phyloP scores from a whole-genome alignment of 208 protist species.

The Crithidia acanthocephali region DNA sequence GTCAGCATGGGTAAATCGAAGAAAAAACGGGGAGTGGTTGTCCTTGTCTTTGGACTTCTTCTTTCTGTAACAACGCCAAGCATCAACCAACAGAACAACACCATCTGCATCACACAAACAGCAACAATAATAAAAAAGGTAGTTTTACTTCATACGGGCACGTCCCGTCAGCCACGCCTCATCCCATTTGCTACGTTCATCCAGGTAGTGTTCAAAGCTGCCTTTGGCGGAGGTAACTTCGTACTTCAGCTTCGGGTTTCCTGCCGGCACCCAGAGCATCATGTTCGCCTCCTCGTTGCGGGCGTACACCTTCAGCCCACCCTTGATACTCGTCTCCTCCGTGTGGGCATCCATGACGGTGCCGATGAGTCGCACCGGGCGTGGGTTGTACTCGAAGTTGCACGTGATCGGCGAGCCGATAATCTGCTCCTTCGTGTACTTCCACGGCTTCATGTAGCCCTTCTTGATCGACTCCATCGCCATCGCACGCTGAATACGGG shows the following conservation, averaged over 20 bases:
- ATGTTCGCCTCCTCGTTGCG: constrained; percentile 92
- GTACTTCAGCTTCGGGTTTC: constrained; percentile 91
- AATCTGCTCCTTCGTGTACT: constrained; percentile 91
- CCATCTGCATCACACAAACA: not conserved
- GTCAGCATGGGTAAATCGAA: too few species aligned
- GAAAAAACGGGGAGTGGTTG: too few species aligned
- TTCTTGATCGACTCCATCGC: constrained; percentile 88
- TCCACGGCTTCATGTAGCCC: constrained; percentile 88
- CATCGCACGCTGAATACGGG: constrained; percentile 83
- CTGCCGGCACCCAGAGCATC: constrained; percentile 90
- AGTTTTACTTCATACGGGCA: constrained; percentile 77
- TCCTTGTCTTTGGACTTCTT: too few species aligned
- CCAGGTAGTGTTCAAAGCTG: constrained; percentile 90
- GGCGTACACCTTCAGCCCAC: constrained; percentile 90
- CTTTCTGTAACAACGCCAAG: too few species aligned
- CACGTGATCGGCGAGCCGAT: constrained; percentile 85
- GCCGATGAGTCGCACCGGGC: constrained; percentile 88
- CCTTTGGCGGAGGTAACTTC: constrained; percentile 82
- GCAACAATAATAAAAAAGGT: not conserved
- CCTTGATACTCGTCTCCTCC: constrained; percentile 90
- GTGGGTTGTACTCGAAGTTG: constrained; percentile 93
- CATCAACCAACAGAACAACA: not conserved
- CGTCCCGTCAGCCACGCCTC: constrained; percentile 92
- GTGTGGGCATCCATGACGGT: constrained; percentile 92
- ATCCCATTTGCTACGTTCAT: constrained; percentile 92